Evolutionary conservation across 179 eudicot species (phyloP).

Genomic region (Carnegiea gigantea): DNA sequence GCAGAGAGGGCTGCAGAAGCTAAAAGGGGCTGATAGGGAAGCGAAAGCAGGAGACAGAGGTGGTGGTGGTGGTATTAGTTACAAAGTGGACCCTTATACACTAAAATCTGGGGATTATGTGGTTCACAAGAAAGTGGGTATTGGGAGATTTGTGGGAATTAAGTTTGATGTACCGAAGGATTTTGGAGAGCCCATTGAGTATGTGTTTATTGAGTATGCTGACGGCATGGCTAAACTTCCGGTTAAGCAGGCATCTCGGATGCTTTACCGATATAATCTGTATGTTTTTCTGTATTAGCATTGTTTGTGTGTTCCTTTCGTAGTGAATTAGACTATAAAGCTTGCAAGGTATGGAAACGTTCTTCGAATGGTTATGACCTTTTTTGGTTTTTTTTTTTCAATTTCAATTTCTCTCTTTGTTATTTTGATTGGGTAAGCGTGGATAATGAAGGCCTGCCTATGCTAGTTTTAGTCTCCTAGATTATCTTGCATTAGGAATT

Average conservation of each 20-base stretch:
- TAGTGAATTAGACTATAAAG: neutral
- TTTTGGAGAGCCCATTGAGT: constrained; percentile 57
- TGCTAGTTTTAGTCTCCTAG: neutral
- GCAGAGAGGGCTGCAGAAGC: constrained; percentile 72
- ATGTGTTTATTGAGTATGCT: constrained; percentile 88
- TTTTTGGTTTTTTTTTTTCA: too few relatives aligned
- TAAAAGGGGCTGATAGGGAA: constrained; percentile 40
- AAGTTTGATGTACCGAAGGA: constrained; percentile 59
- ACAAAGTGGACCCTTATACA: constrained; percentile 82
- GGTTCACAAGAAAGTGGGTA: constrained; percentile 94
- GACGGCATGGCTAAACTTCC: constrained; percentile 99
- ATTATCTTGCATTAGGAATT: neutral
- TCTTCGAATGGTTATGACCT: neutral
- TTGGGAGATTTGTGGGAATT: constrained; percentile 85
- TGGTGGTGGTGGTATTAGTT: constrained; percentile 35
- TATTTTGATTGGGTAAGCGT: neutral
- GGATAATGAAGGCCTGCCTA: neutral
- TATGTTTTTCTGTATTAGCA: constrained; percentile 31
- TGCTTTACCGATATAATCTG: constrained; percentile 93
- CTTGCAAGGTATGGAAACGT: neutral
- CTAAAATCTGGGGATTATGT: constrained; percentile 79
- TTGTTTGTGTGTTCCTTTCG: neutral
- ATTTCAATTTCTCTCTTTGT: neutral
- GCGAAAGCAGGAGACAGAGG: constrained; percentile 17
- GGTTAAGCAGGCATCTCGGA: constrained; percentile 66